Conservation (phyloP, 2,329 filamentous ascomycete genomes). For the Fusarium torulosum region DNA sequence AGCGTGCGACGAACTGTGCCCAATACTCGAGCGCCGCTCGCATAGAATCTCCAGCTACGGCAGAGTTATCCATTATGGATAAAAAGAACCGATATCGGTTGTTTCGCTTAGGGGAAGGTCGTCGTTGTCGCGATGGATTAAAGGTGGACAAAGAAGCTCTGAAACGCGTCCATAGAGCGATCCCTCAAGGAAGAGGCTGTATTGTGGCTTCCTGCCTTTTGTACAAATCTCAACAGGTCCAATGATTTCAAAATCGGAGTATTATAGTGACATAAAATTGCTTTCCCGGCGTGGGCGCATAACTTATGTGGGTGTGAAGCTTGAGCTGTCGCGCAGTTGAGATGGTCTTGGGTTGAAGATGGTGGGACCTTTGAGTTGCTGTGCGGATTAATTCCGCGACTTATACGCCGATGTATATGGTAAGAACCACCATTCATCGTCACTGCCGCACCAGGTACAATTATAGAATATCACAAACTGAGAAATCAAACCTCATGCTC, state of each 20-base stretch:
- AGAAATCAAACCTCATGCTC: neutral
- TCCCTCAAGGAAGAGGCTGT: neutral
- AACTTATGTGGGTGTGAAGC: slow-evolving; percentile 20
- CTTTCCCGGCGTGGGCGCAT: slow-evolving; percentile 24
- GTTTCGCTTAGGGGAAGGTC: neutral
- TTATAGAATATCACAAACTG: too few species aligned
- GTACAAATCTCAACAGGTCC: neutral
- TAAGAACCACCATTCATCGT: too few species aligned
- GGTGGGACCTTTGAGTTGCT: slow-evolving; percentile 23
- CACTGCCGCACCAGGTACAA: too few species aligned
- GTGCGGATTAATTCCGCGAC: slow-evolving; percentile 36
- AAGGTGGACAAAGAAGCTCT: slow-evolving; percentile 20
- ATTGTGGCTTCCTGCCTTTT: neutral
- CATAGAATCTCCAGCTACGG: slow-evolving; percentile 42
- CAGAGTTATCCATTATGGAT: slow-evolving; percentile 51
- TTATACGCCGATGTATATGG: too few species aligned
- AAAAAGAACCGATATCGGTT: slow-evolving; percentile 3
- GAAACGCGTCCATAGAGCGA: slow-evolving; percentile 13
- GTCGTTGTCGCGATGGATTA: slow-evolving; percentile 10
- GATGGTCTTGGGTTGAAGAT: slow-evolving; percentile 15
- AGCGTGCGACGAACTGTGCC: slow-evolving; percentile 64
- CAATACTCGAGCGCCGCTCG: slow-evolving; percentile 57
- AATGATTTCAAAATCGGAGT: neutral
- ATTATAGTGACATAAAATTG: neutral
- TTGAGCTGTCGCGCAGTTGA: slow-evolving; percentile 33